Percentiles rank a stretch among this genome's conserved stretches.
phyloP scores from a whole-genome alignment of 768 basidiomycete species.

The Sporobolomyces pararoseus region DNA sequence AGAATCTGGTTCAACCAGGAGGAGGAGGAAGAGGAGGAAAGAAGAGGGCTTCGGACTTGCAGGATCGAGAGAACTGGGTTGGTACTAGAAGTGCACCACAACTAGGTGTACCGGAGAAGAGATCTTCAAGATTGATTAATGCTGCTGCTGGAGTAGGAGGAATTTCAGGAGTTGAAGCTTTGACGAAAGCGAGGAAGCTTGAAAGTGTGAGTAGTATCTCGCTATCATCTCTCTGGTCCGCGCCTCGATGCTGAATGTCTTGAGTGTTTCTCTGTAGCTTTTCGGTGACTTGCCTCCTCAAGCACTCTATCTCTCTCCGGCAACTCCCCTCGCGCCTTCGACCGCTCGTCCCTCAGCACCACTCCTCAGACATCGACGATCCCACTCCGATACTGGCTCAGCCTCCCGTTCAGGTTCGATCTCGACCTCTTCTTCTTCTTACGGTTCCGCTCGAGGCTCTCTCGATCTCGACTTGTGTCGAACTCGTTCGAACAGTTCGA shows the following conservation, averaged over 20 bases:
- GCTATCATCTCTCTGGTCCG: no score
- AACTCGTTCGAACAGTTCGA: not conserved
- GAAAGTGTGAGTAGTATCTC: constrained; percentile 39
- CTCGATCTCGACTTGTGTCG: not conserved
- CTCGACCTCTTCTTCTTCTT: not conserved
- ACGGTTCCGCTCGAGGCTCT: not conserved
- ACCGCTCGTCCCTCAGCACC: not conserved
- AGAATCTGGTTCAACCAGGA: no score
- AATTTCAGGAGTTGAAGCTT: constrained; percentile 5
- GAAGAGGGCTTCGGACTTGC: not conserved
- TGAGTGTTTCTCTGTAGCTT: no score
- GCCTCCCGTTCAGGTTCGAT: not conserved
- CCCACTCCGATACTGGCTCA: constrained; percentile 6
- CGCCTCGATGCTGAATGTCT: no score
- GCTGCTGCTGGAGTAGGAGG: not conserved
- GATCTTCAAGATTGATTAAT: no score
- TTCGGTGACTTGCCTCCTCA: constrained; percentile 35
- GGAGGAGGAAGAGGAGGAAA: not conserved
- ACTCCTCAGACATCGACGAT: constrained; percentile 11
- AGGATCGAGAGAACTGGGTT: constrained; percentile 11
- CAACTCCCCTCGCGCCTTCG: not conserved
- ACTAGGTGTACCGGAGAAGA: not conserved
- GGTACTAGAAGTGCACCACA: not conserved
- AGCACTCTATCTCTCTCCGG: constrained; percentile 15
- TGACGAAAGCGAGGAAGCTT: constrained; percentile 38